phyloP scores from a whole-genome alignment of 2,329 filamentous ascomycete genomes.

The Aspergillus arachidicola region DNA sequence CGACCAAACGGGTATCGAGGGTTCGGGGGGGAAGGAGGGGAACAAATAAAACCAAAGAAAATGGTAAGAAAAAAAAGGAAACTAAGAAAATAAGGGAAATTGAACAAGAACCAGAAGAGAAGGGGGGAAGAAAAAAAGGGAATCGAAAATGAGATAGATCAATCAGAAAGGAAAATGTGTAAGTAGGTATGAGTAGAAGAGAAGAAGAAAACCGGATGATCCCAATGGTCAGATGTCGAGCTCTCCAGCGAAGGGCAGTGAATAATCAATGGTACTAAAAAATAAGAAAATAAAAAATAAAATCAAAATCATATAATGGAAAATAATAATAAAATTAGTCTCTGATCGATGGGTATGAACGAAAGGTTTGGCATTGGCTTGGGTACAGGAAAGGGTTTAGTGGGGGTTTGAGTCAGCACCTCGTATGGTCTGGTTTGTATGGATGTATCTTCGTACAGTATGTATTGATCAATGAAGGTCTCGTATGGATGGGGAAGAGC shows the following conservation, averaged over 20 bases:
- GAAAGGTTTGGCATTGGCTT: neutral
- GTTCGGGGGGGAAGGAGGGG: slow-evolving; percentile 22
- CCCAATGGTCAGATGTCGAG: slow-evolving; percentile 18
- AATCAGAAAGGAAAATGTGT: slow-evolving; percentile 2
- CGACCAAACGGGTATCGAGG: slow-evolving; percentile 26
- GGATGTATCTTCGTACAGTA: neutral
- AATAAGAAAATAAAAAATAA: neutral
- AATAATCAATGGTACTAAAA: neutral
- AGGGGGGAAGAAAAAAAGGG: slow-evolving; percentile 5
- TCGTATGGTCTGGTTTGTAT: neutral
- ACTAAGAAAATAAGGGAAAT: slow-evolving; percentile 12
- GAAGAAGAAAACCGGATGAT: slow-evolving; percentile 9
- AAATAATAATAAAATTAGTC: neutral
- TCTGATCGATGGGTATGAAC: neutral
- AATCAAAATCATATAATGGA: neutral
- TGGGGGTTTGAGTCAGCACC: slow-evolving; percentile 1
- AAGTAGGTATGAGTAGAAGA: slow-evolving; percentile 10
- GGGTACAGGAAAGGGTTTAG: slow-evolving; percentile 7
- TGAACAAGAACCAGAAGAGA: slow-evolving; percentile 9
- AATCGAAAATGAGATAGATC: slow-evolving; percentile 10
- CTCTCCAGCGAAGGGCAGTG: neutral
- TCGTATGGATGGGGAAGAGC: neutral
- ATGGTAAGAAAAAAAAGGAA: slow-evolving; percentile 12
- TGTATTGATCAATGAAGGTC: neutral
- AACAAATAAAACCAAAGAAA: slow-evolving; percentile 12